Base-by-base conservation (phyloP, 495 filamentous ascomycete species). In the Lophium mytilinum region DNA sequence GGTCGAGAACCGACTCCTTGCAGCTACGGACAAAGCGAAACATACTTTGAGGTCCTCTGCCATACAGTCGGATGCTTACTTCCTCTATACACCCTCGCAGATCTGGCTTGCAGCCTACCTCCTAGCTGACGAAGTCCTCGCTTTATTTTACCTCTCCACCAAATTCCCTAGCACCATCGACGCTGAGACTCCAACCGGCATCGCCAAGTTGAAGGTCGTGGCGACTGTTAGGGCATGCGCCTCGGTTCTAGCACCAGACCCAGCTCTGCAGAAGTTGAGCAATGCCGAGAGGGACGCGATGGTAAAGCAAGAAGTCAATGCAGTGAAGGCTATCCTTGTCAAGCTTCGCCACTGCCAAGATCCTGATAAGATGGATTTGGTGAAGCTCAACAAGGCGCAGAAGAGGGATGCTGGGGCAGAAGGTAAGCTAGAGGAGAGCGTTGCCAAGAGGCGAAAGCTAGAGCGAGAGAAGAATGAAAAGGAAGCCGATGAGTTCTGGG, bases 11-110 rank as follows among this genome's bases (percentile, higher is more conserved):
- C 76, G 89, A 11, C 80, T 95, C 52, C 75, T 76, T 30, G 70
- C 73, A 8, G 89, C 89, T 1, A 89, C 95, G 65, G 73, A 70
- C 35, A 80, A 75, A 54, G 87, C 90, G 5, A 81, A 84, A 42
- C 79, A 84, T 3, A 75, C 87, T 39, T 78, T 96, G 36, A 90
- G 89, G 58, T 83, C 80, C 42, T 84, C 87, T 48, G 88, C 90
- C 1, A 73, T 93, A 41, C 79, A 95, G 61, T 92, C 92, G 24
- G 93, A 98, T 66, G 90, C 80, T 18, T 96, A 96, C 73, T 96
- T 97, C 75, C 84, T 95, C 65, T 97, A 88, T 72, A 95, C 94
- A 3, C 94, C 93, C 0, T 85, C 87, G 12, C 93, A 98, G 69
- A 93, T 96, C 68, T 90, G 89, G 84, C 77, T 96, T 17, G 83